phyloP scores from a whole-genome alignment of 192 early-diverging fungal genomes.

The Coemansia javaensis region DNA sequence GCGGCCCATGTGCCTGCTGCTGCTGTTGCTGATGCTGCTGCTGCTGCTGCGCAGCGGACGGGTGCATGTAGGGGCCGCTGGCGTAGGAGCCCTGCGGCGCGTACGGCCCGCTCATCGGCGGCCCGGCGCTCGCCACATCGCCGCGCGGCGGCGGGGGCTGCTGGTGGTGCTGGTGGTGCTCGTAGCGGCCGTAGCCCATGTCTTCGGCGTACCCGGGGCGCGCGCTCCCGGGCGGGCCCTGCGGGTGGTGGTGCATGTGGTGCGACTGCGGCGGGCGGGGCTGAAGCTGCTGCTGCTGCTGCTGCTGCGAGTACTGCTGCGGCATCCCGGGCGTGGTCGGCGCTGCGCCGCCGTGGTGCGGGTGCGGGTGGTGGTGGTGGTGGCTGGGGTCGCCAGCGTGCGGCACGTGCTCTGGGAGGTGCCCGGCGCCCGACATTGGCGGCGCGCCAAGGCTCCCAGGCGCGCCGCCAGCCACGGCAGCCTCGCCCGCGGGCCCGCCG shows the following conservation, averaged over 20 bases:
- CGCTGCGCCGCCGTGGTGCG: slow-evolving; percentile 4
- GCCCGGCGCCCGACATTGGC: slow-evolving; percentile 21
- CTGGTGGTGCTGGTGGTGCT: too few species aligned
- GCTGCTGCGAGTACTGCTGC: slow-evolving; percentile 2
- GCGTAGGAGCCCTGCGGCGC: slow-evolving; percentile 4
- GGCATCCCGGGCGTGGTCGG: slow-evolving; percentile 11
- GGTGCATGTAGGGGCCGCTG: slow-evolving; percentile 21
- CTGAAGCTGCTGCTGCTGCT: slow-evolving; percentile 2
- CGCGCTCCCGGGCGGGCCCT: slow-evolving; percentile 1
- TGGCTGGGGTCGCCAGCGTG: slow-evolving; percentile 13
- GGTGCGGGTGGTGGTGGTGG: slow-evolving; percentile 2
- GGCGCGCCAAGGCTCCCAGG: slow-evolving; percentile 39
- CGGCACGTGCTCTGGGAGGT: slow-evolving; percentile 13
- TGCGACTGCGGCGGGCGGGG: slow-evolving; percentile 6
- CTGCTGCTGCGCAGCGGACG: slow-evolving; percentile 20
- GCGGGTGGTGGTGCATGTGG: not conserved
- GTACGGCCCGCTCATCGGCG: slow-evolving; percentile 10
- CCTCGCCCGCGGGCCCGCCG: slow-evolving; percentile 45
- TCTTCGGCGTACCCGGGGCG: slow-evolving; percentile 35
- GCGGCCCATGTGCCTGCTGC: too few species aligned
- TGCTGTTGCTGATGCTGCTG: too few species aligned
- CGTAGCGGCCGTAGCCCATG: slow-evolving; percentile 21
- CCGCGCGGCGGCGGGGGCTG: slow-evolving; percentile 10
- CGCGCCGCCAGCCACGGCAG: slow-evolving; percentile 15
- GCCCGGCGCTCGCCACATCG: slow-evolving; percentile 16